Conservation (phyloP, 2,329 filamentous ascomycete species). For the Knoxdaviesia proteae region DNA sequence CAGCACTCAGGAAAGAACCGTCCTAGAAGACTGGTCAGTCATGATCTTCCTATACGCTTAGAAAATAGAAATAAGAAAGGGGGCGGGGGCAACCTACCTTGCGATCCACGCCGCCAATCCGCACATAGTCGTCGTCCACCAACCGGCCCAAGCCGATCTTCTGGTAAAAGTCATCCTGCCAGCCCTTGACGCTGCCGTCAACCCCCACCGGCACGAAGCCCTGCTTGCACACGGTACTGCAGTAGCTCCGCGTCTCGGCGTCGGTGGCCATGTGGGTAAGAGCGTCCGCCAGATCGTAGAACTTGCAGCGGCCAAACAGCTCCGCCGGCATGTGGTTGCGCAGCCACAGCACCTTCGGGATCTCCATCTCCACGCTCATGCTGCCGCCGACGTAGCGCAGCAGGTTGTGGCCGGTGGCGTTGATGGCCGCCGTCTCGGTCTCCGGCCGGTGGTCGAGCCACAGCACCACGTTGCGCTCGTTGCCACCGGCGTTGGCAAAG, state of each 20-base stretch:
- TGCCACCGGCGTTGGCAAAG: slow-evolving; percentile 51
- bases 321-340: slow-evolving; percentile 96
- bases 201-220: slow-evolving; percentile 93
- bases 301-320: slow-evolving; percentile 81
- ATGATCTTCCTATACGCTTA: background rate
- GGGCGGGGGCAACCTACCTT: slow-evolving; percentile 42
- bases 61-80: slow-evolving; percentile 4
- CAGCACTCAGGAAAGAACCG: slow-evolving; percentile 74
- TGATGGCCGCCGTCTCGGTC: slow-evolving; percentile 82
- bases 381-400: slow-evolving; percentile 90
- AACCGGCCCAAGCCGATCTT: slow-evolving; percentile 76
- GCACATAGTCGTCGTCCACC: slow-evolving; percentile 68
- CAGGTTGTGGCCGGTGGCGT: slow-evolving; percentile 76
- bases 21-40: slow-evolving; percentile 36
- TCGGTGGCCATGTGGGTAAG: slow-evolving; percentile 88
- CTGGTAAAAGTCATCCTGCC: slow-evolving; percentile 86
- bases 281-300: slow-evolving; percentile 86
- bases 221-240: slow-evolving; percentile 93
- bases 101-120: slow-evolving; percentile 84
- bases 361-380: slow-evolving; percentile 99
- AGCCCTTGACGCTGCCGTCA: slow-evolving; percentile 90
- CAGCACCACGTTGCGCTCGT: slow-evolving; percentile 85
- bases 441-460: slow-evolving; percentile 94
- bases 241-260: slow-evolving; percentile 79
- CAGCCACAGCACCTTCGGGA: slow-evolving; percentile 93